Evolutionary conservation across 139 green algal species (phyloP).

Genomic region (Astrephomene gubernaculifera): DNA sequence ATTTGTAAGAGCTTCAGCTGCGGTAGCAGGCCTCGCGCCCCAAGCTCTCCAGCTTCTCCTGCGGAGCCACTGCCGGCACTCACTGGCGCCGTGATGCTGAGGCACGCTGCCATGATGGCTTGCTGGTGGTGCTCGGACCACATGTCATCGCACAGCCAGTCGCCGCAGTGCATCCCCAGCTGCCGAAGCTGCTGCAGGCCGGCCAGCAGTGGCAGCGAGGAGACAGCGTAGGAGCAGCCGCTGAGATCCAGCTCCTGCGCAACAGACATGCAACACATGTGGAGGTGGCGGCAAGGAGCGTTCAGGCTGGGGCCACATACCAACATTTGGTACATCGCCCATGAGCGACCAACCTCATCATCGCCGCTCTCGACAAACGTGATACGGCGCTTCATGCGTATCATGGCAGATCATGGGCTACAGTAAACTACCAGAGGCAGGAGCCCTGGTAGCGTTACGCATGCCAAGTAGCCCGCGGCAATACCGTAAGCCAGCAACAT

Average conservation of each 20-base stretch:
- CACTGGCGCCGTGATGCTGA: neutral
- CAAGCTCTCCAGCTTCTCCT: no score
- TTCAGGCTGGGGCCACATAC: neutral
- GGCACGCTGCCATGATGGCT: neutral
- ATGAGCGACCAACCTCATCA: neutral
- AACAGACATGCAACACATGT: neutral
- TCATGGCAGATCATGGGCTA: neutral
- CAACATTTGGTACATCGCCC: neutral
- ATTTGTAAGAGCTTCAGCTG: no score
- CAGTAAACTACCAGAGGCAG: neutral
- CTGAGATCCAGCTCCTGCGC: neutral
- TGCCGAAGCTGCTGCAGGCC: neutral
- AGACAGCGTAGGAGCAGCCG: neutral
- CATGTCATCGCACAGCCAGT: neutral
- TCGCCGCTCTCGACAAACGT: neutral
- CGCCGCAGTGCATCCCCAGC: neutral
- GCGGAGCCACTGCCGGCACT: no score
- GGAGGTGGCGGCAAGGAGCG: neutral
- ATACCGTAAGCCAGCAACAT: neutral
- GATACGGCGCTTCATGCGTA: no score
- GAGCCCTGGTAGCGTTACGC: no score
- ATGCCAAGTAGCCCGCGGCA: no score
- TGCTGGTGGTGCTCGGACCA: neutral
- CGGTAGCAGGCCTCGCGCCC: no score
- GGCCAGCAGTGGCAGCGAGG: neutral